Evolutionary conservation across 2,329 filamentous ascomycete genomes (phyloP).

Genomic region (Xylaria arbuscula): DNA sequence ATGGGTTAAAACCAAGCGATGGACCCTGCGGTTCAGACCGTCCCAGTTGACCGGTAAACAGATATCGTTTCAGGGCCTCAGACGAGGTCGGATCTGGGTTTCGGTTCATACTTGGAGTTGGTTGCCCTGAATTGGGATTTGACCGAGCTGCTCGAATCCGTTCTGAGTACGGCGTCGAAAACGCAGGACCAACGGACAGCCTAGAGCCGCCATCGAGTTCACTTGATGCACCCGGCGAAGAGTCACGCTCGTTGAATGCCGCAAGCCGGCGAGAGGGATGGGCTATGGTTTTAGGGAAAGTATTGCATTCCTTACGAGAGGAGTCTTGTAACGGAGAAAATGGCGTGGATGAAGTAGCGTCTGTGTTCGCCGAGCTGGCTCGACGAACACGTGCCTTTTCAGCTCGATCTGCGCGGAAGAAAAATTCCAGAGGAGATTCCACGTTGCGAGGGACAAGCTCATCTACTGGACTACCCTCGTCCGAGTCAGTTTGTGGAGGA

Average conservation of each 20-base stretch:
- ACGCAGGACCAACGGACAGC: conserved; percentile 70
- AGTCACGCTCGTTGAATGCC: conserved; percentile 55
- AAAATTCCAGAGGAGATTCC: conserved; percentile 86
- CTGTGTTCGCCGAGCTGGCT: conserved; percentile 61
- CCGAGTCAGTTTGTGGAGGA: conserved; percentile 61
- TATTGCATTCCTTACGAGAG: conserved; percentile 51
- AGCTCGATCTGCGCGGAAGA: conserved; percentile 88
- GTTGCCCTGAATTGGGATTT: conserved; percentile 41
- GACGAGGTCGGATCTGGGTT: conserved; percentile 50
- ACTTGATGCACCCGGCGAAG: conserved; percentile 68
- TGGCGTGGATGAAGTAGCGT: conserved; percentile 53
- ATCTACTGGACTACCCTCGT: conserved; percentile 60
- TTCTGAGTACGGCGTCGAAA: conserved; percentile 73
- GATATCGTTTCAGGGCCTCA: conserved; percentile 67
- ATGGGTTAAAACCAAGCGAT: conserved; percentile 25
- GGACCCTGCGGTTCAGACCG: conserved; percentile 21
- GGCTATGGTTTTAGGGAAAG: conserved; percentile 51
- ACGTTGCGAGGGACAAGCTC: conserved; percentile 50
- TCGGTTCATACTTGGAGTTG: conserved; percentile 37
- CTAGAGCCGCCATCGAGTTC: conserved; percentile 73
- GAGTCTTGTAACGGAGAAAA: conserved; percentile 64
- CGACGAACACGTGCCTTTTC: conserved; percentile 73
- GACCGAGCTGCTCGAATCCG: conserved; percentile 67
- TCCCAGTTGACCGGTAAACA: conserved; percentile 58
- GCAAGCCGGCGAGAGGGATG: conserved; percentile 47